Percentiles rank a stretch among this genome's conserved stretches.
Conservation (phyloP, 2,329 filamentous ascomycete species). For the Scorias spongiosa region DNA sequence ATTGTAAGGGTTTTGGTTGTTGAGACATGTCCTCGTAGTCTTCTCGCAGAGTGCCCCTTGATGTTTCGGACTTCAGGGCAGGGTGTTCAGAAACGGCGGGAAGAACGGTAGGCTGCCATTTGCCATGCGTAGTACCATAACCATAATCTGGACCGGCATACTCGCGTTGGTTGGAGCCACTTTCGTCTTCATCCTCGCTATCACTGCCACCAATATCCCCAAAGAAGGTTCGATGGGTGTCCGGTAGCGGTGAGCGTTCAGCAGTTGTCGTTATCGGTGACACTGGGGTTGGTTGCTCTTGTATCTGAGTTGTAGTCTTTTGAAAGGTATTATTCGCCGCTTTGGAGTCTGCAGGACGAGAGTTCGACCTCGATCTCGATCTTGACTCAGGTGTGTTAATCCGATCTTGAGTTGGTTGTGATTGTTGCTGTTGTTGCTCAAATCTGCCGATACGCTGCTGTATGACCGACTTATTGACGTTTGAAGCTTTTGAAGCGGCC, state of each 20-base stretch:
- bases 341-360: constrained; percentile 16
- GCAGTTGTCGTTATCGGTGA: constrained; percentile 1
- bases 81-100: constrained; percentile 22
- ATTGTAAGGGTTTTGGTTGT: constrained; percentile 3
- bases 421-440: constrained; percentile 6
- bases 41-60: constrained; percentile 12
- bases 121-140: constrained; percentile 10
- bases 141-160: constrained; percentile 10
- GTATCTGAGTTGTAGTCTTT: constrained; percentile 28
- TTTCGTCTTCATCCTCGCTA: constrained; percentile 23
- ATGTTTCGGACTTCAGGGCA: constrained; percentile 13
- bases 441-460: constrained; percentile 12
- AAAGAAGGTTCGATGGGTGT: constrained; percentile 24
- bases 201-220: constrained; percentile 24
- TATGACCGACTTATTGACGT: constrained; percentile 6
- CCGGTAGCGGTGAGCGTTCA: constrained; percentile 10
- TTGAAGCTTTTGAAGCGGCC: constrained; percentile 2
- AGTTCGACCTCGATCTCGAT: constrained; percentile 17
- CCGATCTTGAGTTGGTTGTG: constrained; percentile 3
- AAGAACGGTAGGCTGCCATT: constrained; percentile 17
- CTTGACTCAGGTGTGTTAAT: constrained; percentile 9
- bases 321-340: constrained; percentile 31
- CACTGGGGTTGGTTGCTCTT: constrained; percentile 4
- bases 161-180: constrained; percentile 5
- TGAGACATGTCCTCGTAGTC: constrained; percentile 10